These are phyloP conservation scores for Solanum chaucha DNA, from an alignment of 257 asterid species.

Conservation along the genomic window DNA sequence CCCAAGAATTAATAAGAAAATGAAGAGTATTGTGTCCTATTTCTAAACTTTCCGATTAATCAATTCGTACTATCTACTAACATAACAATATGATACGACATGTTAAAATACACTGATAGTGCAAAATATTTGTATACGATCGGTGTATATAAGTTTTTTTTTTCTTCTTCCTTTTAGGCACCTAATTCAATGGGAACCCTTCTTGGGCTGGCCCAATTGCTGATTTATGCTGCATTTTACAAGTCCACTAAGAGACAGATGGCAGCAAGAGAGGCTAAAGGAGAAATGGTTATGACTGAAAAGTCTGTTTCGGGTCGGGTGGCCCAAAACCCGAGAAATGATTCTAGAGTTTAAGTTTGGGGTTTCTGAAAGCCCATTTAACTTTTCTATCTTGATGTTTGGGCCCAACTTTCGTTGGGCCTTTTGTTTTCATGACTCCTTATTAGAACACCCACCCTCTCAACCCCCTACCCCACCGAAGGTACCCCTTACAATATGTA, in stretches of 20 bases:
- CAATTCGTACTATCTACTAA: not conserved
- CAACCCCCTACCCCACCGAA: not conserved
- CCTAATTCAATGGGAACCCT: constrained; percentile 66
- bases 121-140: not conserved
- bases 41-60: not conserved
- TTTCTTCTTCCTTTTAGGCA: constrained; percentile 19
- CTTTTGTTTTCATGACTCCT: not conserved
- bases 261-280: constrained; percentile 37
- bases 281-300: constrained; percentile 32
- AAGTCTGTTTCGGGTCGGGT: constrained; percentile 2
- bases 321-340: constrained; percentile 1
- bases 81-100: not conserved
- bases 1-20: not conserved
- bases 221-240: constrained; percentile 62
- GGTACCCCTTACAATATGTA: not conserved
- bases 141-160: not conserved
- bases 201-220: constrained; percentile 70
- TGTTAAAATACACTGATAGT: not conserved
- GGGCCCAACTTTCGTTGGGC: not conserved
- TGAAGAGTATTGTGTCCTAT: not conserved
- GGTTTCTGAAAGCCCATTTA: not conserved
- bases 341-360: not conserved
- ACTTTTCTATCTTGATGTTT: not conserved
- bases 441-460: too few relatives aligned
- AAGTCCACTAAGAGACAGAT: constrained; percentile 44